Percentiles rank a stretch among this genome's conserved stretches.
phyloP scores from a whole-genome alignment of 2,329 filamentous ascomycete species.

The Pestalotiopsis sp. region DNA sequence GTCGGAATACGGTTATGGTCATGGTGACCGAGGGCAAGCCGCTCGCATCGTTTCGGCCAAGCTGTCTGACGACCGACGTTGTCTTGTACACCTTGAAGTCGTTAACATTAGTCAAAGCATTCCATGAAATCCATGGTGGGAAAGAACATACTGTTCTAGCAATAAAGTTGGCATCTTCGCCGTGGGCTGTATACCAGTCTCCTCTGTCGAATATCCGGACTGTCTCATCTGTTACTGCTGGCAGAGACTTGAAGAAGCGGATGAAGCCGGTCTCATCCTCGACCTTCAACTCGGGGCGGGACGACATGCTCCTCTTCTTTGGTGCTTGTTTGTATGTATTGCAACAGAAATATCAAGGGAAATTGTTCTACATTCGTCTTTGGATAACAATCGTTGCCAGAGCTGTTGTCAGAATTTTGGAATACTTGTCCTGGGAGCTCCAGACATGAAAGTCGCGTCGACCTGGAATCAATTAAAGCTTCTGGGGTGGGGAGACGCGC shows the following conservation, averaged over 20 bases:
- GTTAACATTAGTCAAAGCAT: not conserved
- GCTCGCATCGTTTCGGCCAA: constrained; percentile 83
- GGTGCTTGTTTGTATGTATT: not conserved
- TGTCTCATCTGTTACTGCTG: constrained; percentile 70
- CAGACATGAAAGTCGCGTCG: constrained; percentile 3
- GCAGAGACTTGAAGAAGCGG: constrained; percentile 89
- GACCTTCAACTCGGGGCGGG: constrained; percentile 65
- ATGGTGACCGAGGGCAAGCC: constrained; percentile 92
- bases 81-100: constrained; percentile 83
- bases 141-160: constrained; percentile 65
- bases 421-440: not conserved
- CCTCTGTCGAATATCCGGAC: constrained; percentile 91
- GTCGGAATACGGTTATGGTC: constrained; percentile 91
- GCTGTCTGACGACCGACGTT: constrained; percentile 88
- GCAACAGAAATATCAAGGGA: too few relatives aligned
- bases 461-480: constrained; percentile 9
- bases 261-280: constrained; percentile 98
- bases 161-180: constrained; percentile 81
- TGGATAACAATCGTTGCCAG: not conserved
- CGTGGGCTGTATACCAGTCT: constrained; percentile 95
- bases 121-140: not conserved
- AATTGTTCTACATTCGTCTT: not conserved
- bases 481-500: constrained; percentile 5
- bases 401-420: not conserved
- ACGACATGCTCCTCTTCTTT: constrained; percentile 44